These are phyloP conservation scores for Plasmodium knowlesi DNA, from an alignment of 169 alveolate genomes.

Conservation along the genomic window DNA sequence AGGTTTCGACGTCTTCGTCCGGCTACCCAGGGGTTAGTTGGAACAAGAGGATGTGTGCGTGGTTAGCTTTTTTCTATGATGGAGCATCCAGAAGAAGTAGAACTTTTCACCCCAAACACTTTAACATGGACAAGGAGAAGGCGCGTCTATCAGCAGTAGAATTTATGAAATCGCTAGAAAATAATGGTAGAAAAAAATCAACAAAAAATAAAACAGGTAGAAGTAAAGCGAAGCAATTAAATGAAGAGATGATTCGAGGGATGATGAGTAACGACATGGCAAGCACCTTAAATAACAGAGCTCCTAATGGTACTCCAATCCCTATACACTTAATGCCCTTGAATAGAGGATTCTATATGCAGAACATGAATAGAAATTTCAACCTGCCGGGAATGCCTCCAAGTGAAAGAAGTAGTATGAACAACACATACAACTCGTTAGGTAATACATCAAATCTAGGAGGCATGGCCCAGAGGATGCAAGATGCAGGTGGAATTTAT, in stretches of 20 bases:
- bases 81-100: slow-evolving; percentile 85
- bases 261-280: slow-evolving; percentile 38
- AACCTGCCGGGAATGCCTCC: neutral
- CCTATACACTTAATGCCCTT: slow-evolving; percentile 61
- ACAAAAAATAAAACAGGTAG: slow-evolving; percentile 73
- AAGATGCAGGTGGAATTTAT: slow-evolving; percentile 19
- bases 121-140: slow-evolving; percentile 86
- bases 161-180: slow-evolving; percentile 84
- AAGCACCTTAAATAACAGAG: slow-evolving; percentile 31
- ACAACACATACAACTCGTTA: neutral
- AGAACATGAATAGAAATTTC: slow-evolving; percentile 44
- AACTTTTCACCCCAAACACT: slow-evolving; percentile 88
- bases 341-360: slow-evolving; percentile 67
- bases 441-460: slow-evolving; percentile 2
- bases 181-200: slow-evolving; percentile 81
- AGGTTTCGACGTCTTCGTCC: slow-evolving; percentile 78
- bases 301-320: slow-evolving; percentile 20
- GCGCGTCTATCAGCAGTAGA: slow-evolving; percentile 87
- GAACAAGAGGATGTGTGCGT: slow-evolving; percentile 90
- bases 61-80: slow-evolving; percentile 89
- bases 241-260: slow-evolving; percentile 11
- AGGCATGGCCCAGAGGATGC: slow-evolving; percentile 15
- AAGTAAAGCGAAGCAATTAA: slow-evolving; percentile 63
- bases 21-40: slow-evolving; percentile 91
- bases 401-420: slow-evolving; percentile 46